Conservation (phyloP, 495 filamentous ascomycete genomes). For the Aspergillus bridgeri region DNA sequence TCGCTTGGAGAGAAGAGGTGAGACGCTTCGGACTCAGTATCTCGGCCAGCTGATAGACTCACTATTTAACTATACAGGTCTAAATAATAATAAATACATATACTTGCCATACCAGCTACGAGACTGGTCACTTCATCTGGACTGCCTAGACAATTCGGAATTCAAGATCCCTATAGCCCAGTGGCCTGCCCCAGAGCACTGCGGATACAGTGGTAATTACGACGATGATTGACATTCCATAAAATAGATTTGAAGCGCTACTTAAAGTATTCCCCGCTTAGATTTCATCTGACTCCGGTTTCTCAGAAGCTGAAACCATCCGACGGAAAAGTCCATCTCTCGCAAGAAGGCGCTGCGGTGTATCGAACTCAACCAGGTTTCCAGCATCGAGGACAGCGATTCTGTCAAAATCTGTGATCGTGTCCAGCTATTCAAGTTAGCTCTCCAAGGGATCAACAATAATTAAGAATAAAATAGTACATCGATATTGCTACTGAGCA, state of each 20-base stretch:
- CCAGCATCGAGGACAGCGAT: constrained; percentile 33
- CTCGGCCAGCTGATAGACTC: too few relatives aligned
- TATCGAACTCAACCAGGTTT: constrained; percentile 29
- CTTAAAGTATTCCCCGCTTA: constrained; percentile 1
- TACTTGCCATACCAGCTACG: too few relatives aligned
- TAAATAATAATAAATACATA: too few relatives aligned
- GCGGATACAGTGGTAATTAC: constrained; percentile 1
- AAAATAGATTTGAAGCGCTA: neutral
- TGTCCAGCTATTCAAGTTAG: constrained; percentile 5
- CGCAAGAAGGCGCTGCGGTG: constrained; percentile 5
- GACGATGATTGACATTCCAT: constrained; percentile 1
- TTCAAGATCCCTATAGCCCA: too few relatives aligned
- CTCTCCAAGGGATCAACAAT: constrained; percentile 8
- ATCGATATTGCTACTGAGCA: constrained; percentile 1
- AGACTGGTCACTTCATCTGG: too few relatives aligned
- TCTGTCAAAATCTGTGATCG: constrained; percentile 33
- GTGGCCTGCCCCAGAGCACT: neutral
- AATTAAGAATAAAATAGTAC: constrained; percentile 2
- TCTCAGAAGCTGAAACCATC: neutral
- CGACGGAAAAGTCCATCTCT: too few relatives aligned
- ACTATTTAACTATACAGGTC: too few relatives aligned
- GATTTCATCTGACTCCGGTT: neutral
- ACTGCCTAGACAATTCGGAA: too few relatives aligned
- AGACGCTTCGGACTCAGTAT: too few relatives aligned
- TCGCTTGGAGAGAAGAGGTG: too few relatives aligned